Conservation (phyloP, 441 rosid genomes). For the Adansonia rubrostipa region DNA sequence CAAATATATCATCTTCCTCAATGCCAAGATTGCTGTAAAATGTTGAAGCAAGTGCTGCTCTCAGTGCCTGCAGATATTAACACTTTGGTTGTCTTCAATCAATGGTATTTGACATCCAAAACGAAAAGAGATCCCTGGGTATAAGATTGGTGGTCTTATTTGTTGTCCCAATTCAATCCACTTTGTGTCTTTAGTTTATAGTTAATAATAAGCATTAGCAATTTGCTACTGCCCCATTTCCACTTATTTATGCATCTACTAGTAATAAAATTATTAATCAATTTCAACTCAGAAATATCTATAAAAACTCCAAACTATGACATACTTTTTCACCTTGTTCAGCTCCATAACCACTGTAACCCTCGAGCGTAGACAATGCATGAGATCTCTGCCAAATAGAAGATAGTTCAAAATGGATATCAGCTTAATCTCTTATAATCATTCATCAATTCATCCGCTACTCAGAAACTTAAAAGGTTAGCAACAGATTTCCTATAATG, state of each 20-base stretch:
- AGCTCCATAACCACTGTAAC: constrained; percentile 93
- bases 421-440: neutral
- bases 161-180: constrained; percentile 12
- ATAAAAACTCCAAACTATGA: constrained; percentile 18
- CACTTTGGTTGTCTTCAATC: constrained; percentile 21
- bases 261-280: neutral
- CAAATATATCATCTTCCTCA: constrained; percentile 83
- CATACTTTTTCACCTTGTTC: constrained; percentile 96
- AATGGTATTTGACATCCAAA: constrained; percentile 3
- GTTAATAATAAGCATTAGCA: neutral
- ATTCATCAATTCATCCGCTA: neutral
- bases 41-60: constrained; percentile 84
- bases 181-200: neutral
- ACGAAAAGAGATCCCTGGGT: neutral
- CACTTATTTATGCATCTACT: neutral
- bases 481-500: neutral
- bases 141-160: neutral
- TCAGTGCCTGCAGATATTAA: constrained; percentile 62
- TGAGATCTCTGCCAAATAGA: constrained; percentile 61
- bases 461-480: neutral
- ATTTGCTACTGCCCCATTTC: neutral
- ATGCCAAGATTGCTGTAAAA: constrained; percentile 80
- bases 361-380: constrained; percentile 78
- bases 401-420: neutral
- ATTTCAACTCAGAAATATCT: neutral